phyloP scores from a whole-genome alignment of 2,329 filamentous ascomycete genomes.

The Penicillium corylophilum region DNA sequence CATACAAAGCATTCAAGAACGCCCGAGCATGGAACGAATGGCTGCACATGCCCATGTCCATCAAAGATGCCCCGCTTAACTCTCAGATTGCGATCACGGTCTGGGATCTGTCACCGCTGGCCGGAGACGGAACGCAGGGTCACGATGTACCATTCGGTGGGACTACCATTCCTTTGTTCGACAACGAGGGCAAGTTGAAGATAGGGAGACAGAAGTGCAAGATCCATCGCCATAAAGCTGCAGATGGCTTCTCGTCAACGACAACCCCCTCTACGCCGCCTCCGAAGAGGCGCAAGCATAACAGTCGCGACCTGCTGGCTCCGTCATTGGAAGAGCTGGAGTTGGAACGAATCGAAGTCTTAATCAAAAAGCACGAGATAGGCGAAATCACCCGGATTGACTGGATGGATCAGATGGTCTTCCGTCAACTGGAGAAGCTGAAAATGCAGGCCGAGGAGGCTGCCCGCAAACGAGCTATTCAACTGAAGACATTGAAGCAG shows the following conservation, averaged over 20 bases:
- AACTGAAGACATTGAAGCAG: slow-evolving; percentile 30
- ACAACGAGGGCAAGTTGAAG: slow-evolving; percentile 83
- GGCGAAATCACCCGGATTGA: slow-evolving; percentile 89
- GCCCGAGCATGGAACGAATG: slow-evolving; percentile 86
- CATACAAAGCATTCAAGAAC: slow-evolving; percentile 85
- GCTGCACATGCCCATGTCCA: slow-evolving; percentile 81
- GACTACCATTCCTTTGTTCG: slow-evolving; percentile 89
- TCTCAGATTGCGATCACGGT: slow-evolving; percentile 87
- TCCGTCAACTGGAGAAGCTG: slow-evolving; percentile 80
- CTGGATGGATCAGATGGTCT: slow-evolving; percentile 95
- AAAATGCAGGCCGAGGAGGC: slow-evolving; percentile 64
- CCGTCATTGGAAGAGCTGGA: slow-evolving; percentile 74
- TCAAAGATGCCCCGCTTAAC: slow-evolving; percentile 76
- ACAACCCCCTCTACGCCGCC: slow-evolving; percentile 70
- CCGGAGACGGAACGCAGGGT: slow-evolving; percentile 65
- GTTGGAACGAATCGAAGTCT: slow-evolving; percentile 79
- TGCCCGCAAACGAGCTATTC: slow-evolving; percentile 56
- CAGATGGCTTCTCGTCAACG: slow-evolving; percentile 79
- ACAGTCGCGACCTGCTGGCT: slow-evolving; percentile 46
- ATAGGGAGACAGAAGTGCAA: slow-evolving; percentile 92
- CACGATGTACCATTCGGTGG: slow-evolving; percentile 91
- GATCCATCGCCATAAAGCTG: slow-evolving; percentile 75
- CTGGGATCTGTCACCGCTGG: slow-evolving; percentile 87
- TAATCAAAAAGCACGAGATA: slow-evolving; percentile 98
- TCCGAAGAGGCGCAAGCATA: slow-evolving; percentile 54